A percentile compares a stretch with the other conserved stretches of the same genome.
phyloP scores from a whole-genome alignment of 768 basidiomycete species.

The Mycena crocata region DNA sequence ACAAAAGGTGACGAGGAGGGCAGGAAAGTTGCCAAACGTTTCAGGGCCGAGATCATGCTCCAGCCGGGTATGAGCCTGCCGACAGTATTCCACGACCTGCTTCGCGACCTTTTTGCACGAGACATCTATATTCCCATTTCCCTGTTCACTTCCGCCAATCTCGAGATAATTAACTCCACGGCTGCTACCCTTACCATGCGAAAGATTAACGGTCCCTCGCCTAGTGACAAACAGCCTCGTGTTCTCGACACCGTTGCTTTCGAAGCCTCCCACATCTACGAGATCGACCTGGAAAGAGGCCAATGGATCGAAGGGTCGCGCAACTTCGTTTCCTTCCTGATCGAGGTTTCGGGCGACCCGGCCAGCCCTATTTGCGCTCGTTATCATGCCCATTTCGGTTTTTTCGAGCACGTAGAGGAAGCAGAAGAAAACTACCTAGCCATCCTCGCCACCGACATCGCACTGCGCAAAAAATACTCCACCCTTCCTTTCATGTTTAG shows the following conservation, averaged over 20 bases:
- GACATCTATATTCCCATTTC: constrained; percentile 4
- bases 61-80: constrained; percentile 7
- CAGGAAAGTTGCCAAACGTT: neutral
- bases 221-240: neutral
- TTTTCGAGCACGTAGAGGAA: neutral
- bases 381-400: neutral
- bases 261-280: neutral
- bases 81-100: neutral
- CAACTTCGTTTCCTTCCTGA: neutral
- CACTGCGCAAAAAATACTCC: neutral
- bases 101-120: neutral
- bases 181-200: neutral
- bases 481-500: neutral
- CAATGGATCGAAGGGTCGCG: neutral
- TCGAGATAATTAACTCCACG: neutral
- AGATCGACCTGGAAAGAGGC: neutral
- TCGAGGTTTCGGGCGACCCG: neutral
- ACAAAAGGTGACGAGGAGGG: neutral
- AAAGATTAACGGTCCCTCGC: neutral
- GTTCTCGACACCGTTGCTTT: constrained; percentile 1
- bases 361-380: neutral
- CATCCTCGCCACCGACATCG: neutral
- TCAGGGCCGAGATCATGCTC: neutral
- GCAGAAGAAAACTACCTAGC: neutral
- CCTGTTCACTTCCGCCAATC: constrained; percentile 4